Percentiles rank a stretch among this genome's conserved stretches.
Evolutionary conservation across 768 basidiomycete species (phyloP).

Genomic region (Filobasidium floriforme): DNA sequence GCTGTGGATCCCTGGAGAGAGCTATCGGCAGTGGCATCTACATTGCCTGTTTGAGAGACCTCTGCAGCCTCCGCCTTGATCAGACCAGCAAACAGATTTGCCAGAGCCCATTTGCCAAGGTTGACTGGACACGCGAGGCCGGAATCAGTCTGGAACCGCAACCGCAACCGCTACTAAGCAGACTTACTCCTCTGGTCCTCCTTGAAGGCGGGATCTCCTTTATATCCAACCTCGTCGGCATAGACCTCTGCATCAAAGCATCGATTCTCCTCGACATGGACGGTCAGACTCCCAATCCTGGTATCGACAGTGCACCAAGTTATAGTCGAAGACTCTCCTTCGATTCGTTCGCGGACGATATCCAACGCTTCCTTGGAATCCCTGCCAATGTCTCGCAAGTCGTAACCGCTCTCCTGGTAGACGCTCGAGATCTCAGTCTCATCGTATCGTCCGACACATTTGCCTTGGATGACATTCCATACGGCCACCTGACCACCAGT

Average conservation of each 20-base stretch:
- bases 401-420: slow-evolving; percentile 49
- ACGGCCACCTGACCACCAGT: slow-evolving; percentile 79
- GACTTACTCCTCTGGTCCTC: slow-evolving; percentile 75
- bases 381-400: slow-evolving; percentile 18
- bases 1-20: slow-evolving; percentile 23
- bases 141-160: slow-evolving; percentile 6
- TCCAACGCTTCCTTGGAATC: slow-evolving; percentile 63
- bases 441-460: slow-evolving; percentile 66
- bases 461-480: slow-evolving; percentile 79
- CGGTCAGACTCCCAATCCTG: slow-evolving; percentile 74
- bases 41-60: slow-evolving; percentile 23
- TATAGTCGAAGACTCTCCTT: slow-evolving; percentile 79
- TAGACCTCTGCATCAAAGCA: slow-evolving; percentile 94
- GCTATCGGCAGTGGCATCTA: slow-evolving; percentile 20
- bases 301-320: slow-evolving; percentile 86
- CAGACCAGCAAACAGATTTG: slow-evolving; percentile 66
- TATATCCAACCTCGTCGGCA: slow-evolving; percentile 78
- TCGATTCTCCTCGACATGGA: slow-evolving; percentile 69
- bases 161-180: background rate
- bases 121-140: slow-evolving; percentile 56
- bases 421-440: slow-evolving; percentile 53
- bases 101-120: slow-evolving; percentile 80
- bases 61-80: slow-evolving; percentile 41
- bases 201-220: slow-evolving; percentile 54
- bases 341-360: slow-evolving; percentile 78